Evolutionary conservation across 1,284 basidiomycete genomes (phyloP), one percentile per base, ranked within the genome.

Genomic region (Melampsora americana): DNA sequence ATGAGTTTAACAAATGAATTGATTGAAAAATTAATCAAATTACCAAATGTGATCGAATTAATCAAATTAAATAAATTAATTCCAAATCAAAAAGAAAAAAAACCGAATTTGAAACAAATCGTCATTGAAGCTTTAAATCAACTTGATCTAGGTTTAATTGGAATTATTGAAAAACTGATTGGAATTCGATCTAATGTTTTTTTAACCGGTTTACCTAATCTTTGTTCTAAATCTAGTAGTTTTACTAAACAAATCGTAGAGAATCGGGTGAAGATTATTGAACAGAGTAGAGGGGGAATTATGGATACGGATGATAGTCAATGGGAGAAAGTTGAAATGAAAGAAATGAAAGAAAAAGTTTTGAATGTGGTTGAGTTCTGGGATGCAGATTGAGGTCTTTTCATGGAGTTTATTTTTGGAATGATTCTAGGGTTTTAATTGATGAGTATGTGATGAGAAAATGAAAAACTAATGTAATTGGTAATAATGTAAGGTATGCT

Each of bases 101-200:
- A 48, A 35, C 66, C 44, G 71, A 46, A 60, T 28, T 42, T n/a
- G 14, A 66, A 28, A 23, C 46, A 9, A 46, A 69, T 48, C 39
- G 77, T 44, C 14, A 16, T 69, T 6, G 44, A 44, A 5, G n/a
- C 26, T 44, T 78, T 64, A 46, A 81, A 28, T 78, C 30, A 3
- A 60, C 74, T n/a, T 44, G 81, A 82, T 61, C 44, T 79, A n/a
- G 81, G 81, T 7, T 48, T 82, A 16, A 50, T 79, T 20, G 81
- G 81, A 7, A 81, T 82, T 66, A 61, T 82, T 68, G 81, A 82
- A 77, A 82, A 82, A 65, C 68, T 74, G 56, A 70, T 82, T 69
- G 80, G 78, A 20, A 74, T 78, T 64, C 68, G 76, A 44, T 75
- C 81, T 6, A 70, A 80, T 68, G 20, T 82, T 9, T 82, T 82